A percentile compares a stretch with the other conserved stretches of the same genome.
phyloP scores from a whole-genome alignment of 192 early-diverging fungal species.

The Linnemannia hyalina region DNA sequence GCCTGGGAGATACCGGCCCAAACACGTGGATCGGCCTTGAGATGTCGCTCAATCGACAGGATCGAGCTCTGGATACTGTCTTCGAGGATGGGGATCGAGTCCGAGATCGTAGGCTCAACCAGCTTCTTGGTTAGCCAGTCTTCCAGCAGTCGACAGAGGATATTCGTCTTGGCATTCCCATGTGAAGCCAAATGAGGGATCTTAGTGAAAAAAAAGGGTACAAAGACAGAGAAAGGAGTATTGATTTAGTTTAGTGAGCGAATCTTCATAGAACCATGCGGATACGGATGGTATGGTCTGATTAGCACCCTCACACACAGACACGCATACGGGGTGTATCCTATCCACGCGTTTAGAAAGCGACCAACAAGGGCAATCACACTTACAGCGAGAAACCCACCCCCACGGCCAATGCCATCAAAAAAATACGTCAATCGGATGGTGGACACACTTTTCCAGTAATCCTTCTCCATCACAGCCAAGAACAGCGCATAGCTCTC shows the following conservation, averaged over 20 bases:
- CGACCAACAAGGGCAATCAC: not conserved
- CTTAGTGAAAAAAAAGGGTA: slow-evolving; percentile 8
- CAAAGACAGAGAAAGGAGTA: not conserved
- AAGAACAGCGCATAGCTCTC: slow-evolving; percentile 25
- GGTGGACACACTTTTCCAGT: slow-evolving; percentile 52
- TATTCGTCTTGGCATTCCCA: slow-evolving; percentile 56
- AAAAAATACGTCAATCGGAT: slow-evolving; percentile 54
- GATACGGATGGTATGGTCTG: not conserved
- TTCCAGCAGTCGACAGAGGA: slow-evolving; percentile 49
- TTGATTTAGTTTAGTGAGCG: not conserved
- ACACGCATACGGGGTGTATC: not conserved
- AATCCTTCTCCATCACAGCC: slow-evolving; percentile 36
- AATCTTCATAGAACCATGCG: not conserved
- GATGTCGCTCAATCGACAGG: slow-evolving; percentile 44
- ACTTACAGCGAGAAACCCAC: slow-evolving; percentile 52
- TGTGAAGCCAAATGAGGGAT: slow-evolving; percentile 57
- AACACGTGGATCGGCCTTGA: slow-evolving; percentile 27
- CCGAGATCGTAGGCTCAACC: slow-evolving; percentile 56
- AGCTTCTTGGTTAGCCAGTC: slow-evolving; percentile 53
- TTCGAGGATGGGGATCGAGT: slow-evolving; percentile 53
- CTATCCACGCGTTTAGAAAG: not conserved
- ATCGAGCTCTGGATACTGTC: slow-evolving; percentile 55
- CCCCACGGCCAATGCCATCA: slow-evolving; percentile 52
- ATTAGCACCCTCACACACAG: not conserved
- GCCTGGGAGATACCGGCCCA: slow-evolving; percentile 54